phyloP scores from a whole-genome alignment of 2,329 filamentous ascomycete species.

The Sphaerostilbella broomeana region DNA sequence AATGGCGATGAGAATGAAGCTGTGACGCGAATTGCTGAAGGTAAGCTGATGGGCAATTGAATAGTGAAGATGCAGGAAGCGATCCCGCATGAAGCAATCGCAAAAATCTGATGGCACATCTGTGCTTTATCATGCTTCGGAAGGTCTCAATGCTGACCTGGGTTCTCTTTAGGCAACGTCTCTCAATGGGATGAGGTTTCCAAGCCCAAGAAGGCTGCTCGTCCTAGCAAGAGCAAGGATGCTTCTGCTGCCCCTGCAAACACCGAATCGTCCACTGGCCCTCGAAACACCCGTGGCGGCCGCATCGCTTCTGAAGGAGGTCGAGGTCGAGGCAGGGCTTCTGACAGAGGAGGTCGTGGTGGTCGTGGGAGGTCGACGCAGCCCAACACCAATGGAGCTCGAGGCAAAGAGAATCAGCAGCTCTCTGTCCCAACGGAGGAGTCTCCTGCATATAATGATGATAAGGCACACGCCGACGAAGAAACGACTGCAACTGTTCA shows the following conservation, averaged over 20 bases:
- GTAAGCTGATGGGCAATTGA: constrained; percentile 38
- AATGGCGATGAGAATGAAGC: constrained; percentile 70
- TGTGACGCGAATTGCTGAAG: constrained; percentile 73
- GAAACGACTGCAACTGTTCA: constrained; percentile 28
- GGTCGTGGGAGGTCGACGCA: constrained; percentile 58
- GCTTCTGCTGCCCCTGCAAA: constrained; percentile 44
- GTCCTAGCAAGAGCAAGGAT: constrained; percentile 68
- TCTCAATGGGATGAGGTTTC: constrained; percentile 81
- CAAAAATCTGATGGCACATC: constrained; percentile 1
- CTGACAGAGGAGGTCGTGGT: constrained; percentile 55
- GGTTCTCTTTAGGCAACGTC: constrained; percentile 54
- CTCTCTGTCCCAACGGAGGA: constrained; percentile 65
- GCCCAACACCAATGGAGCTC: constrained; percentile 53
- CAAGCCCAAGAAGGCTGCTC: constrained; percentile 70
- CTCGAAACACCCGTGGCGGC: constrained; percentile 51
- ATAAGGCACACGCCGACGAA: constrained; percentile 30
- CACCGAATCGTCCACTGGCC: constrained; percentile 37
- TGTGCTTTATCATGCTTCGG: neutral
- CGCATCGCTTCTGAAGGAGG: constrained; percentile 55
- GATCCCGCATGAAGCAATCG: constrained; percentile 13
- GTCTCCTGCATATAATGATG: constrained; percentile 46
- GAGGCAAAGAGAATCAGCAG: constrained; percentile 47
- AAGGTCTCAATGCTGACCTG: constrained; percentile 14
- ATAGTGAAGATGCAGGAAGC: constrained; percentile 16
- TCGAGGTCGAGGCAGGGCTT: constrained; percentile 55